These are phyloP conservation scores for Schizonepeta tenuifolia DNA, from an alignment of 257 asterid species.

Conservation along the genomic window DNA sequence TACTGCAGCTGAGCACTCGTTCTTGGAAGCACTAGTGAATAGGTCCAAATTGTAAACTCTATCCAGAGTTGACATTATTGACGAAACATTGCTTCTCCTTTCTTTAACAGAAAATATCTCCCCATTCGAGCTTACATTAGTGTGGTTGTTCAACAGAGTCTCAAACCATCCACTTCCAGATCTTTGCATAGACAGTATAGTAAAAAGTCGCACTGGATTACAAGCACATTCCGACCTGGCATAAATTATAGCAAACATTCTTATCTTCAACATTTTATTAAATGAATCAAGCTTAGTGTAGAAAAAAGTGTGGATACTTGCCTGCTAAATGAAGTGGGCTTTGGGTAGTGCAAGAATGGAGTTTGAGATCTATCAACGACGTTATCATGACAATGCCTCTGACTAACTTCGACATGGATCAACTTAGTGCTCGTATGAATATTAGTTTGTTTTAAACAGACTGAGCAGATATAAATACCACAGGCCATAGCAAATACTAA, in stretches of 20 bases:
- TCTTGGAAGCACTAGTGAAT: slow-evolving; percentile 88
- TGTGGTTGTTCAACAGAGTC: slow-evolving; percentile 85
- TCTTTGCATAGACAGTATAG: slow-evolving; percentile 91
- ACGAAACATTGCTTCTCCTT: slow-evolving; percentile 67
- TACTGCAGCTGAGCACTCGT: slow-evolving; percentile 86
- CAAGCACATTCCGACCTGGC: slow-evolving; percentile 80
- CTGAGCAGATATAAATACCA: slow-evolving; percentile 74
- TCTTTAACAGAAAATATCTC: slow-evolving; percentile 77
- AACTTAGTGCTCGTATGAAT: slow-evolving; percentile 38
- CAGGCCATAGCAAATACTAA: slow-evolving; percentile 69
- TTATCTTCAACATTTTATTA: not conserved
- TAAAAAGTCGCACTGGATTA: slow-evolving; percentile 78
- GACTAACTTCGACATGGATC: slow-evolving; percentile 41
- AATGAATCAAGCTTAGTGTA: not conserved
- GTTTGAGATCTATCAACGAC: slow-evolving; percentile 52
- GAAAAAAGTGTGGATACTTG: slow-evolving; percentile 15
- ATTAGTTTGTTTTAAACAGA: slow-evolving; percentile 69
- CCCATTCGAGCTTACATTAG: slow-evolving; percentile 87
- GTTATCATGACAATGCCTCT: slow-evolving; percentile 41
- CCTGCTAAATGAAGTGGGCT: slow-evolving; percentile 80
- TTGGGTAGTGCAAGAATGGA: slow-evolving; percentile 78
- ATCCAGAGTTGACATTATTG: slow-evolving; percentile 65
- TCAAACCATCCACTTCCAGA: slow-evolving; percentile 99
- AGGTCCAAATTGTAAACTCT: slow-evolving; percentile 82
- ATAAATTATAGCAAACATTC: not conserved